A percentile compares a stretch with the other conserved stretches of the same genome.
These are phyloP conservation scores for Pseudozyma thailandica DNA, from an alignment of 1,284 basidiomycete species.

Conservation along the genomic window DNA sequence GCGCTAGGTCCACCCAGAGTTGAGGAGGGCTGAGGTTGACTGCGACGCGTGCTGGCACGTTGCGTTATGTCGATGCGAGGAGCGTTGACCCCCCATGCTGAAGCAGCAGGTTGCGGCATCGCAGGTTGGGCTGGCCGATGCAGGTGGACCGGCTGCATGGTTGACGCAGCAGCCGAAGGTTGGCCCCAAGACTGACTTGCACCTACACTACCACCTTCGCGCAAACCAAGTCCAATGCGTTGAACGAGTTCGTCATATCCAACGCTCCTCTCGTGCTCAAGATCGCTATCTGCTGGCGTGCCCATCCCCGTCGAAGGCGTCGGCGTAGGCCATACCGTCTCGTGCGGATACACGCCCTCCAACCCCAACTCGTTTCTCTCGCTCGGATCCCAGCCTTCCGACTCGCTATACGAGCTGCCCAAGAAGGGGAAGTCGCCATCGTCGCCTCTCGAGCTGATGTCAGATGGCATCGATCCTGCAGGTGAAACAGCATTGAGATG, in stretches of 20 bases:
- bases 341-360: slow-evolving; percentile 48
- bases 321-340: slow-evolving; percentile 43
- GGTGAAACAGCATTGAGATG: slow-evolving; percentile 48
- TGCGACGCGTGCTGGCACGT: neutral
- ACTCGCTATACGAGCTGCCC: slow-evolving; percentile 17
- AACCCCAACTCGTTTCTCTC: slow-evolving; percentile 41
- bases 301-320: slow-evolving; percentile 40
- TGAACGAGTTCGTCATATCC: slow-evolving; percentile 20
- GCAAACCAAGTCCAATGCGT: slow-evolving; percentile 25
- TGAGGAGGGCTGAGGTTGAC: neutral
- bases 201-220: neutral
- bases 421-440: slow-evolving; percentile 29
- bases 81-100: slow-evolving; percentile 2
- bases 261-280: slow-evolving; percentile 12
- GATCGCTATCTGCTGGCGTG: slow-evolving; percentile 35
- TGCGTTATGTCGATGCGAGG: slow-evolving; percentile 2
- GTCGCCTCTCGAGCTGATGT: slow-evolving; percentile 42
- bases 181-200: neutral
- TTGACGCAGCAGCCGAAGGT: neutral
- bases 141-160: slow-evolving; percentile 34
- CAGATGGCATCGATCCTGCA: slow-evolving; percentile 56
- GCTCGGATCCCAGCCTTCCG: slow-evolving; percentile 33
- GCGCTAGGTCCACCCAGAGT: slow-evolving; percentile 1
- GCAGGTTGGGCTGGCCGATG: slow-evolving; percentile 16
- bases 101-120: neutral